Evolutionary conservation across 305 asterid genomes (phyloP), one percentile per base, ranked within the genome.

Genomic region (Plantago lanceolata): DNA sequence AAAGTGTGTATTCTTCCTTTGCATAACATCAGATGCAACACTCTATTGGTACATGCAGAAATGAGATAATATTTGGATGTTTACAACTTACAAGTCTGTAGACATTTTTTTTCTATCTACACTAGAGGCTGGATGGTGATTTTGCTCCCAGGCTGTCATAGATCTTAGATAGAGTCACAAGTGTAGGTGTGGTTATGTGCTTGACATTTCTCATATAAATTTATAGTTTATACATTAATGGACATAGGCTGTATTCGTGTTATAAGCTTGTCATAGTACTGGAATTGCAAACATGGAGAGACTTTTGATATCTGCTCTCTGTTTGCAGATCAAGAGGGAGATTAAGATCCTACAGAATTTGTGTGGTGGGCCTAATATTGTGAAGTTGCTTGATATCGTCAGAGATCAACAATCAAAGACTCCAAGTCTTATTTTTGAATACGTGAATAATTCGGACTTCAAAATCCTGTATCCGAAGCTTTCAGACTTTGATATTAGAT

Each of bases 331-430:
- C 79, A 88, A 85, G 78, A 83, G 97, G 84, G 97, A 91, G 88
- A 86, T 88, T 62, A 91, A 88, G 75, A 91, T 91, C 63, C 79
- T 88, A 28, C 94, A 91, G 82, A 88, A 91, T 81, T 94, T 88
- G 24, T 91, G 90, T 67, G 97, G 95, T 28, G 96, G 96, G 62
- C 97, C 94, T 50, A 90, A 90, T 80, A 88, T 90, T 73, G 92
- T 90, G 80, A 88, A 88, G 81, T 74, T 90, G 91, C 90, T 88
- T 49, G 95, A 88, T 76, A 83, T 88, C 68, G 94, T 90, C 37
- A 87, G 95, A 71, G 97, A 90, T 71, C 95, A 87, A 73, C 96
- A 90, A 70, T 90, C 96, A 24, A 87, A 90, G 85, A 90, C 97
- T 20, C 97, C 90, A 19, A 84, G 96, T 75, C 88, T 90, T 63